These are phyloP conservation scores for Emmonsia crescens DNA, from an alignment of 2,329 filamentous ascomycete species.

Conservation along the genomic window DNA sequence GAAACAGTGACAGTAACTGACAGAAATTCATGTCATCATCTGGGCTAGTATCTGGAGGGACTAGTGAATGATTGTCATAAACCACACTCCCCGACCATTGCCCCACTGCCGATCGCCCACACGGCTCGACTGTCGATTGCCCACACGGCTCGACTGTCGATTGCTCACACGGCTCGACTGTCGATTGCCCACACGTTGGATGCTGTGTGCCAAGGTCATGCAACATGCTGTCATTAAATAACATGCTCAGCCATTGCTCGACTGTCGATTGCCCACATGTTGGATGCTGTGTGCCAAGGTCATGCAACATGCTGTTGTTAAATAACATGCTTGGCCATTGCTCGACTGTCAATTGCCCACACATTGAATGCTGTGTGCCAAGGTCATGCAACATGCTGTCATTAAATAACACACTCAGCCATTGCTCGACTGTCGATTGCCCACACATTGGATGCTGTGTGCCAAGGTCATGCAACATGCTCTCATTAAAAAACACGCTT, in stretches of 20 bases:
- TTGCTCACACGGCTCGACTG: neutral
- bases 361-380: neutral
- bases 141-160: neutral
- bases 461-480: too few species aligned
- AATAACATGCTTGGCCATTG: neutral
- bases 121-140: neutral
- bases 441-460: neutral
- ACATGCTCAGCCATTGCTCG: neutral
- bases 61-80: neutral
- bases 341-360: neutral
- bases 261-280: neutral
- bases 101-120: neutral
- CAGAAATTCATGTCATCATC: neutral
- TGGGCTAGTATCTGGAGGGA: neutral
- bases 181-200: neutral
- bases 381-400: neutral
- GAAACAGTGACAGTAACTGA: neutral
- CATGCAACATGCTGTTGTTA: neutral
- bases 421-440: neutral
- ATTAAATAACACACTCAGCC: neutral
- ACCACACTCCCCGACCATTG: neutral
- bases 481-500: too few species aligned
- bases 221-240: neutral
- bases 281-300: neutral
- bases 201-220: neutral